Percentiles rank a stretch among this genome's conserved stretches.
These are phyloP conservation scores for Ustulina deusta DNA, from an alignment of 2,329 filamentous ascomycete species.

Conservation along the genomic window DNA sequence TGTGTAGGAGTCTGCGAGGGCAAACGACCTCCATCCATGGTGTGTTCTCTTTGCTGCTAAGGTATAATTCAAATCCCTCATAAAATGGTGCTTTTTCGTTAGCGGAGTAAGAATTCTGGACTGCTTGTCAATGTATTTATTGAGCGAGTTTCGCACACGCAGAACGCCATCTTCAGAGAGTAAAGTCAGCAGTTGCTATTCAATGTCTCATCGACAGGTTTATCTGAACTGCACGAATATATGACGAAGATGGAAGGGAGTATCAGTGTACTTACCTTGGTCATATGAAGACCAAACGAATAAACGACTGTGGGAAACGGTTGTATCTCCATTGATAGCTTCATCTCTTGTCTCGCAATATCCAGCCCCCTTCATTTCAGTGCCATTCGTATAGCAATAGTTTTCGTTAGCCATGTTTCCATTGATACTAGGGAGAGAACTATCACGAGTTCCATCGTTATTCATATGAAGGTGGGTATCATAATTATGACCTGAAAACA, in stretches of 20 bases:
- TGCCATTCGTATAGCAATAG: neutral
- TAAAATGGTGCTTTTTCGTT: neutral
- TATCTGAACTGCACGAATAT: neutral
- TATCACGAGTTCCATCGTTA: neutral
- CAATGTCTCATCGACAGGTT: neutral
- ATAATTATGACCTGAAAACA: neutral
- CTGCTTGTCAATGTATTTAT: conserved; percentile 17
- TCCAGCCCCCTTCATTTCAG: neutral
- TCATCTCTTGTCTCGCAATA: neutral
- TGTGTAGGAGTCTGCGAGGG: conserved; percentile 17
- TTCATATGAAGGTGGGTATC: neutral
- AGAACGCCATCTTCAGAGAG: conserved; percentile 26
- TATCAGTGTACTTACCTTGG: conserved; percentile 27
- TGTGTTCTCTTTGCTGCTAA: conserved; percentile 36
- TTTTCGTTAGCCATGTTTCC: neutral
- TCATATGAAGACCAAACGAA: conserved; percentile 39
- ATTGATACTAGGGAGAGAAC: neutral
- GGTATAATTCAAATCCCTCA: conserved; percentile 32
- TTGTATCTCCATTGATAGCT: neutral
- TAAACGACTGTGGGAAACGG: conserved; percentile 8
- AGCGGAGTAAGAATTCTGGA: neutral
- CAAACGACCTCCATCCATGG: conserved; percentile 31
- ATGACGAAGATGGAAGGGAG: neutral
- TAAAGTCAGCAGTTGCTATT: conserved; percentile 12
- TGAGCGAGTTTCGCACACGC: conserved; percentile 24